Evolutionary conservation across 305 asterid species (phyloP).

Genomic region (Fraxinus dipetala): DNA sequence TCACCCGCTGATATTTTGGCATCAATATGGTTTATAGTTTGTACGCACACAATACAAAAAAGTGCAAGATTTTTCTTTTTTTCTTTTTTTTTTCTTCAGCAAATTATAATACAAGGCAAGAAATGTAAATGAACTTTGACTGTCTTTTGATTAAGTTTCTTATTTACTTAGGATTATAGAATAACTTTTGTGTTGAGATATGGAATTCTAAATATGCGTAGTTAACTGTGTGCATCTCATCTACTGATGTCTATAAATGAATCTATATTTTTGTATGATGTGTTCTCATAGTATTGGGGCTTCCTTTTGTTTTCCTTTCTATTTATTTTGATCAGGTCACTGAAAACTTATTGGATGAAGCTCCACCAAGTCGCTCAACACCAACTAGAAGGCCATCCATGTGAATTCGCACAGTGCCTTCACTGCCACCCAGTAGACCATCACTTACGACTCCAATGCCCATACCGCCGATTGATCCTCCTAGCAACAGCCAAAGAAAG

Average conservation of each 20-base stretch:
- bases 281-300: slow-evolving; percentile 20
- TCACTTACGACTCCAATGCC: slow-evolving; percentile 52
- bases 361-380: slow-evolving; percentile 57
- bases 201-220: neutral
- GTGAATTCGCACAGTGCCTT: slow-evolving; percentile 51
- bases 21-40: neutral
- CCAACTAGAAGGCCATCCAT: slow-evolving; percentile 74
- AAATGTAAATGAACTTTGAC: neutral
- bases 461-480: slow-evolving; percentile 71
- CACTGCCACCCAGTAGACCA: slow-evolving; percentile 56
- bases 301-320: slow-evolving; percentile 15
- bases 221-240: neutral
- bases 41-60: neutral
- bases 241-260: neutral
- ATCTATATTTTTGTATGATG: neutral
- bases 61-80: neutral
- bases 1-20: slow-evolving; percentile 7
- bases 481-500: slow-evolving; percentile 62
- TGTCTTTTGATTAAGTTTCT: neutral
- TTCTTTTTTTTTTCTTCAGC: neutral
- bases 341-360: slow-evolving; percentile 51
- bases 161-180: neutral
- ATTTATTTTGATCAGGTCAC: slow-evolving; percentile 44
- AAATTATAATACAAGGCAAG: neutral
- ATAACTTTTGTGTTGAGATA: neutral